These are phyloP conservation scores for Amanita thiersii DNA, from an alignment of 768 basidiomycete species.

Conservation along the genomic window DNA sequence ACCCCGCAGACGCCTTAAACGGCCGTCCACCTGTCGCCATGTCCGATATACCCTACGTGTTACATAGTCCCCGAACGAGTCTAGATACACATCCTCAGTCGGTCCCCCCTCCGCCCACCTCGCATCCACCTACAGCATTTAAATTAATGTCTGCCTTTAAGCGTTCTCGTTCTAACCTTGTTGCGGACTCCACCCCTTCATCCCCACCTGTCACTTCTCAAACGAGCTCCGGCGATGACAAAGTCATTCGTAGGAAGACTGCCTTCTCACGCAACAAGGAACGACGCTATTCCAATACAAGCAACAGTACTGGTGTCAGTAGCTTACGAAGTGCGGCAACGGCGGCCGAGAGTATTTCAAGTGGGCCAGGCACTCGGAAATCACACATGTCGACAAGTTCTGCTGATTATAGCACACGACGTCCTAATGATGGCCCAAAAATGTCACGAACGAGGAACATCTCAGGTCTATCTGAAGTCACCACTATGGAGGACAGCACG, in stretches of 20 bases:
- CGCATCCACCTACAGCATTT: slow-evolving; percentile 50
- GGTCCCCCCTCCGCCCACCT: slow-evolving; percentile 16
- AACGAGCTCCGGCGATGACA: slow-evolving; percentile 13
- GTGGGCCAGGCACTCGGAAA: slow-evolving; percentile 17
- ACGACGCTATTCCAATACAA: slow-evolving; percentile 51
- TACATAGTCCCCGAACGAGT: slow-evolving; percentile 40
- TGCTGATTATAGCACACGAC: slow-evolving; percentile 1
- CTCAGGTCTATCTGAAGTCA: slow-evolving; percentile 14
- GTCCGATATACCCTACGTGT: slow-evolving; percentile 49
- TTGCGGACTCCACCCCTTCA: slow-evolving; percentile 28
- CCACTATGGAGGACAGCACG: slow-evolving; percentile 3
- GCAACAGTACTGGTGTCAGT: slow-evolving; percentile 47
- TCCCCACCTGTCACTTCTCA: slow-evolving; percentile 22
- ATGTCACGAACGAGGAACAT: slow-evolving; percentile 24
- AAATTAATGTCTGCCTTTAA: slow-evolving; percentile 61
- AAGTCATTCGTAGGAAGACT: slow-evolving; percentile 3
- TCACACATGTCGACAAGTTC: slow-evolving; percentile 13
- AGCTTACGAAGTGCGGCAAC: slow-evolving; percentile 55
- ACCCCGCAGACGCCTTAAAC: slow-evolving; percentile 38
- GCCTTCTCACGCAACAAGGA: slow-evolving; percentile 28
- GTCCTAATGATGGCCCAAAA: slow-evolving; percentile 9
- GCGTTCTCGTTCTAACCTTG: slow-evolving; percentile 52
- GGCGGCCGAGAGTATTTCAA: slow-evolving; percentile 33
- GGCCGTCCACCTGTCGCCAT: slow-evolving; percentile 35
- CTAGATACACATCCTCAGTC: slow-evolving; percentile 31